Percentiles rank a stretch among this genome's conserved stretches.
phyloP scores from a whole-genome alignment of 306 rosid genomes.

The Rosa persica region DNA sequence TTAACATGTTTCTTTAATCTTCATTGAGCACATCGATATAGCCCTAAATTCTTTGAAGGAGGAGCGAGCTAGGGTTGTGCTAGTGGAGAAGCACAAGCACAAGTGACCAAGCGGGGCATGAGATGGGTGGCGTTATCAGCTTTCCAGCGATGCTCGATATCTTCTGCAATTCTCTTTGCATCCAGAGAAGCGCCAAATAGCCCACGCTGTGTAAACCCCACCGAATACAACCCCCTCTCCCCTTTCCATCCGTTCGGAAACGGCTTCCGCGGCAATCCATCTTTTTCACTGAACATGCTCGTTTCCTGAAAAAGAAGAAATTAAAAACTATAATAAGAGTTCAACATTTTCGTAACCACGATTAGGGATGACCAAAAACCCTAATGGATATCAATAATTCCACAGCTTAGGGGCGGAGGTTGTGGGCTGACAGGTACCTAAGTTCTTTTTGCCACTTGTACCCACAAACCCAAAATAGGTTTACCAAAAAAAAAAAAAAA shows the following conservation, averaged over 20 bases:
- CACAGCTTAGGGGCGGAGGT: no score
- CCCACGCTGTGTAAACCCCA: slow-evolving; percentile 85
- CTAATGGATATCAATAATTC: background rate
- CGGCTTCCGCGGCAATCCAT: slow-evolving; percentile 62
- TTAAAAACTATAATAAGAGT: background rate
- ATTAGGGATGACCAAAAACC: background rate
- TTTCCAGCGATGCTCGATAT: slow-evolving; percentile 62
- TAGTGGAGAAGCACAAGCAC: slow-evolving; percentile 10
- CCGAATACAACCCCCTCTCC: slow-evolving; percentile 64
- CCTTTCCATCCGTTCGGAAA: slow-evolving; percentile 92
- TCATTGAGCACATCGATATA: slow-evolving; percentile 6
- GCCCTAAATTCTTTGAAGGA: background rate
- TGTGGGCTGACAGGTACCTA: no score
- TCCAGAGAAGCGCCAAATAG: slow-evolving; percentile 77
- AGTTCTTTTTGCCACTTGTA: no score
- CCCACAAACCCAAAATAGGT: background rate
- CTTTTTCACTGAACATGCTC: slow-evolving; percentile 64
- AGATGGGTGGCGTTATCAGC: slow-evolving; percentile 34
- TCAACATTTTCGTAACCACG: background rate
- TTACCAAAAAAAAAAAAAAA: background rate
- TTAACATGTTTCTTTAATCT: slow-evolving; percentile 1
- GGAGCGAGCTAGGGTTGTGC: slow-evolving; percentile 7
- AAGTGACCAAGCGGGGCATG: slow-evolving; percentile 25
- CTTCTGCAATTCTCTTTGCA: slow-evolving; percentile 73
- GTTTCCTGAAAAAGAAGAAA: slow-evolving; percentile 40